Base-by-base conservation (phyloP, 2,329 filamentous ascomycete species). In the Ilyonectria robusta region DNA sequence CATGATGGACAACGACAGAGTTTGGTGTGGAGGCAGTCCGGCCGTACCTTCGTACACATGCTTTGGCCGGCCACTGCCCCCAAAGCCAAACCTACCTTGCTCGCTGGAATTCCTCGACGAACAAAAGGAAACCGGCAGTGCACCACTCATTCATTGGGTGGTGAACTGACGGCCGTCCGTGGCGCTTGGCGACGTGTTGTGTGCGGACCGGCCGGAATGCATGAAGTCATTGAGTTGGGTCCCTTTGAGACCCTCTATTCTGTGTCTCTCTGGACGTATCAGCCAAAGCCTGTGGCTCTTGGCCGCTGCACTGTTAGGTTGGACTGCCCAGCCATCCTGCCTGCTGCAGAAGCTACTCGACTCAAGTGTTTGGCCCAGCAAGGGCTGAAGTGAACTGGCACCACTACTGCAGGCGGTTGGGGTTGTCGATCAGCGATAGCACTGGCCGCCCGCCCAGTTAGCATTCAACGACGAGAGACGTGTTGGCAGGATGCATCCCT, bases 181-280 rank as follows among this genome's bases (percentile, higher is more conserved):
- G 66, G 73, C 70, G 74, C 73, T 74, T 69, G 63, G 65, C 73
- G 68, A 75, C 69, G 65, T 76, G 71, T 77, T 74, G 66, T 67
- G 71, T 26, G 58, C 63, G 58, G 63, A 56, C 46, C 58, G 70
- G 72, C 70, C 70, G 76, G 75, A 78, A 78, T 80, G 78, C 77
- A 81, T 79, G 69, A 80, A 78, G 77, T 78, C 76, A 78, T 77
- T 69, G 69, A 76, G 70, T 70, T 70, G 66, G 68, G 60, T 59
- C 70, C 70, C 46, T 44, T 54, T 48, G 62, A 59, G 62, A 67
- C 62, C 69, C 65, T 65, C 67, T 48, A 47, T 60, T 40, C 44
- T 47, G 29, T 65, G 58, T 66, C 64, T 61, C 56, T 70, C 48
- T 62, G 26, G 59, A 65, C 62, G 50, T 48, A 62, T 62, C 59